Base-by-base conservation (phyloP, 73 alveolate species). In the Paramecium bursaria region DNA sequence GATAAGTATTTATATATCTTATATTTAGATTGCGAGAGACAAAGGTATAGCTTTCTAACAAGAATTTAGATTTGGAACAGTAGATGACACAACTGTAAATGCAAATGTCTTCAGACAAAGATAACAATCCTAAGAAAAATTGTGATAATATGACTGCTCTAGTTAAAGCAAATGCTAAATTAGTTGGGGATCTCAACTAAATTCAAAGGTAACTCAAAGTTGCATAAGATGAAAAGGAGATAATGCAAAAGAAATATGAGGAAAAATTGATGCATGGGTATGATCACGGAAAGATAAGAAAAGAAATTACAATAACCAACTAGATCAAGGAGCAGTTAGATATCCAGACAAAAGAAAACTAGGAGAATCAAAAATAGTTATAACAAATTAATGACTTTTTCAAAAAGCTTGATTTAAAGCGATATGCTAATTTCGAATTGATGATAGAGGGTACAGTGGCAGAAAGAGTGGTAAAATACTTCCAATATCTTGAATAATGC, bases 171-270 rank as follows among this genome's bases (percentile, higher is more conserved):
- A 57, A 57, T 31, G 5, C 27, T 30, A 57, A 57, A 9, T 27
- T 57, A 13, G 33, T 30, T 57, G 19, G 30, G 27, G 76, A 57
- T 26, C 33, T 57, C 5, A 17, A 23, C 2, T 14, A 48, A 11
- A 14, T 57, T 11, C 30, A 57, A 57, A 57, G 50, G 33, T 27
- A 42, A 23, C 33, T 30, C 33, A 57, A 57, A 27, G n/a, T 30
- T 30, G 27, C 33, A 29, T 57, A 19, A 57, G 76, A 57, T 29
- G 76, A 57, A 10, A 57, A 57, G 15, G 76, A 57, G 33, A 57
- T 57, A 3, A 57, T 57, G 76, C 33, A 57, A 57, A 57, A 30
- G 15, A 57, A 57, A 57, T 57, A 57, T 26, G 76, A 57, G 33
- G 76, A 57, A 57, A 57, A 57, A 57, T 31, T 6, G 27, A 51